Evolutionary conservation across 169 alveolate genomes (phyloP).

Genomic region (Cyclospora cayetanensis): DNA sequence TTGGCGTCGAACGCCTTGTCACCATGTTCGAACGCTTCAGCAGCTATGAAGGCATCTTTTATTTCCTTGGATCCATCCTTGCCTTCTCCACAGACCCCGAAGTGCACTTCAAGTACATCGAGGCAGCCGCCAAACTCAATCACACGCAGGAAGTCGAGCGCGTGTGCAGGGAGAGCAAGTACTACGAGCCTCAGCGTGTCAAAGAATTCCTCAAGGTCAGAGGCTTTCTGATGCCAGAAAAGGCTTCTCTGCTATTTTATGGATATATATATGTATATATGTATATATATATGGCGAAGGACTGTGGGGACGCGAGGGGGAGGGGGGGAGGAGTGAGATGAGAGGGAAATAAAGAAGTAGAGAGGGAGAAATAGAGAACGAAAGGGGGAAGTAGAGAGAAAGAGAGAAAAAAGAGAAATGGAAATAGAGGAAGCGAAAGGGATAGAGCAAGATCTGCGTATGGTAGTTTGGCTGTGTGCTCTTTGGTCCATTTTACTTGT

Average conservation of each 20-base stretch:
- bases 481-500: neutral
- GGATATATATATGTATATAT: too few species aligned
- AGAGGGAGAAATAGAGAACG: too few species aligned
- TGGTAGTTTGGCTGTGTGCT: too few species aligned
- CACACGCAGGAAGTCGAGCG: slow-evolving; percentile 97
- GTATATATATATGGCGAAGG: too few species aligned
- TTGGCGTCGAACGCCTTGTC: slow-evolving; percentile 90
- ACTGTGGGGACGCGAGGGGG: too few species aligned
- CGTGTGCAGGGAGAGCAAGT: slow-evolving; percentile 94
- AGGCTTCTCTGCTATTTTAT: neutral
- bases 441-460: too few species aligned
- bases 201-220: slow-evolving; percentile 79
- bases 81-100: slow-evolving; percentile 85
- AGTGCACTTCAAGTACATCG: slow-evolving; percentile 94
- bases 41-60: slow-evolving; percentile 85
- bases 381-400: too few species aligned
- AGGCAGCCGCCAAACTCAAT: slow-evolving; percentile 97
- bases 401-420: too few species aligned
- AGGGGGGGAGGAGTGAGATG: too few species aligned
- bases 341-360: too few species aligned
- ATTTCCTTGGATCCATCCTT: slow-evolving; percentile 87
- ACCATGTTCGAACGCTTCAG: slow-evolving; percentile 82
- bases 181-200: slow-evolving; percentile 96
- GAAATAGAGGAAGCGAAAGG: too few species aligned
- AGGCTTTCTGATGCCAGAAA: too few species aligned